Evolutionary conservation across 2,329 filamentous ascomycete species (phyloP), one percentile per base, ranked within the genome.

Genomic region (Stenocarpella maydis): DNA sequence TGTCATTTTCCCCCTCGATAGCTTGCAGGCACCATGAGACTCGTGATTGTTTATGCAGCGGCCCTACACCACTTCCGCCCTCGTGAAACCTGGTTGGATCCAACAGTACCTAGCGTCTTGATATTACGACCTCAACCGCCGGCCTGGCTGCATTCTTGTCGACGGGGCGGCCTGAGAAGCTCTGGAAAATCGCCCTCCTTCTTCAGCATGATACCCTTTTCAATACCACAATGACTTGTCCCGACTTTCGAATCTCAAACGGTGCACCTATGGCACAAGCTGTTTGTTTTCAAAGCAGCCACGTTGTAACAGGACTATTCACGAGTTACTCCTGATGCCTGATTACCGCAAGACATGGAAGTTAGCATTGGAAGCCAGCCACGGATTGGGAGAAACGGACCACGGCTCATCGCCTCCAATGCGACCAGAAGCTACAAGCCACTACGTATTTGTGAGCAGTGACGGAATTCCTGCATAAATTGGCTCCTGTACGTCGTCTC

Each of bases 11-110:
- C 7, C 41, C 28, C 12, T 61, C 26, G 41, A 19, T 24, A 43
- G 43, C 15, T 3, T 63, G 43, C n/a, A 14, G 28, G 21, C 28
- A 28, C 43, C 43, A 49, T 49, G 37, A 28, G 37, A 43, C 10
- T 58, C 37, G 26, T 58, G 53, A 39, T 58, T 58, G 53, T 58
- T 58, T 58, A 58, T 58, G 54, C 54, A 43, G 8, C 54, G 21
- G 39, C 37, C 54, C 54, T 58, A 28, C 37, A 58, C 37, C 54
- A 43, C 34, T 15, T n/a, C 15, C 34, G 34, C 34, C 37, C 8
- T 21, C 54, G 54, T 58, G 54, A 58, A 58, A 58, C 54, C 54
- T 28, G 54, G 37, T 10, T 14, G 54, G 37, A n/a, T 14, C 54
- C 54, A 58, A 28, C 54, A 45, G 19, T 34, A 39, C 52, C 45